Evolutionary conservation across 805 yeast genomes (phyloP), one percentile per base, ranked within the genome.

Genomic region (Vanderwaltozyma polyspora): DNA sequence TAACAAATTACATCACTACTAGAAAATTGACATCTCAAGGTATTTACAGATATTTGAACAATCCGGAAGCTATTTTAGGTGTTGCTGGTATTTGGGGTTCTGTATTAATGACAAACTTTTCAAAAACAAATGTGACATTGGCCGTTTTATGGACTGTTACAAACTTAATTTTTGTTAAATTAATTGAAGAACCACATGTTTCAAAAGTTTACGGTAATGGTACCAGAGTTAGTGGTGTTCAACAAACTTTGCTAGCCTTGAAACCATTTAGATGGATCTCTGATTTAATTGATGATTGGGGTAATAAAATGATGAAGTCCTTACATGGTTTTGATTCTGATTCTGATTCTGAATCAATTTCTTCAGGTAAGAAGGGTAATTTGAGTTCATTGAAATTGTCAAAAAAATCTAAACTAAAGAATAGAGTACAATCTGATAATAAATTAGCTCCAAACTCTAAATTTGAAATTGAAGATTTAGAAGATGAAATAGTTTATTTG

Each of bases 1-100:
- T 79, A 38, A 74, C 80, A 25, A 70, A 66, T 34, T 62, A 69
- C 14, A 59, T 67, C 15, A 63, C 63, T 17, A 64, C 63, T 36
- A 58, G 70, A 6, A 64, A 64, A 42, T 63, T 82, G 44, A 75
- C 87, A 0, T 78, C 78, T 42, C 79, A 82, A 23, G 94, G 94
- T 32, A 81, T 82, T 26, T 82, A 82, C 52, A 71, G 89, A 44
- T 82, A 80, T 55, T 66, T 82, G 51, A 82, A 82, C 52, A 79
- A 82, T 49, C 94, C 94, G 8, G 93, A 82, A 52, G 78, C 84
- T 43, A 57, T 82, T 12, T 67, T 80, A 38, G 89, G 93, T 10
- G 74, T 77, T 36, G 74, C 85, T 42, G 89, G 89, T 12, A 69
- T 80, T 25, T 79, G 85, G 84, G 91, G 89, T 17, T 47, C 67